Evolutionary conservation across 768 basidiomycete genomes (phyloP).

Genomic region (Collybia nuda): DNA sequence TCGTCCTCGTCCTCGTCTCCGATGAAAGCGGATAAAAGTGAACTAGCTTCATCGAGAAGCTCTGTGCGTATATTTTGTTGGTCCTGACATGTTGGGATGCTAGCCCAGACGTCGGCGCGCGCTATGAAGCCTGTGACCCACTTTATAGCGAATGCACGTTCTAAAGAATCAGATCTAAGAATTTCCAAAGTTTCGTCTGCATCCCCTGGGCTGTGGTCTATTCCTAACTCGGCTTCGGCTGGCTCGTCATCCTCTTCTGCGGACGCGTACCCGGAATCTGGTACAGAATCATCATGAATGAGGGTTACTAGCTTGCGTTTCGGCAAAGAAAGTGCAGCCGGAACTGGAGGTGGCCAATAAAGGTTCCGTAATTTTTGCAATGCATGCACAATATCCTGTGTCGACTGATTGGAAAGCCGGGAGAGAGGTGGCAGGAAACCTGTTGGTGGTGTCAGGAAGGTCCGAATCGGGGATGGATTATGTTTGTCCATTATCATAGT

Average conservation of each 20-base stretch:
- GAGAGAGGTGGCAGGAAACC: slow-evolving; percentile 58
- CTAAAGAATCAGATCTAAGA: slow-evolving; percentile 62
- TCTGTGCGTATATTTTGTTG: slow-evolving; percentile 39
- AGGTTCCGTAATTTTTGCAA: slow-evolving; percentile 45
- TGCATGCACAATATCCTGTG: slow-evolving; percentile 35
- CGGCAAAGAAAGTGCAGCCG: slow-evolving; percentile 26
- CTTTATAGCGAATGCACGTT: slow-evolving; percentile 64
- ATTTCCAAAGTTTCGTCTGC: slow-evolving; percentile 34
- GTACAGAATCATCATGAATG: slow-evolving; percentile 43
- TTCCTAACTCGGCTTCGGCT: slow-evolving; percentile 6
- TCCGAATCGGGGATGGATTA: neutral
- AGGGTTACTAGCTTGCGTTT: slow-evolving; percentile 24
- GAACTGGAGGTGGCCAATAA: slow-evolving; percentile 45
- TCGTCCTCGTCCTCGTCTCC: slow-evolving; percentile 39
- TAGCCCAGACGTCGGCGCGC: slow-evolving; percentile 55
- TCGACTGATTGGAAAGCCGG: slow-evolving; percentile 31
- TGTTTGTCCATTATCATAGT: neutral
- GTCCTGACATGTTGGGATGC: slow-evolving; percentile 19
- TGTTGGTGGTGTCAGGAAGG: slow-evolving; percentile 21
- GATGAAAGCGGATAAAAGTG: slow-evolving; percentile 54
- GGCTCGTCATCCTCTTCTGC: slow-evolving; percentile 55
- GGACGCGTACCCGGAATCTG: slow-evolving; percentile 80
- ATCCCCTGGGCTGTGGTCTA: slow-evolving; percentile 7
- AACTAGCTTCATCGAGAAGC: slow-evolving; percentile 57
- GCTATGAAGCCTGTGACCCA: slow-evolving; percentile 76